Evolutionary conservation across 73 alveolate genomes (phyloP).

Genomic region (Paramecium primaurelia): DNA sequence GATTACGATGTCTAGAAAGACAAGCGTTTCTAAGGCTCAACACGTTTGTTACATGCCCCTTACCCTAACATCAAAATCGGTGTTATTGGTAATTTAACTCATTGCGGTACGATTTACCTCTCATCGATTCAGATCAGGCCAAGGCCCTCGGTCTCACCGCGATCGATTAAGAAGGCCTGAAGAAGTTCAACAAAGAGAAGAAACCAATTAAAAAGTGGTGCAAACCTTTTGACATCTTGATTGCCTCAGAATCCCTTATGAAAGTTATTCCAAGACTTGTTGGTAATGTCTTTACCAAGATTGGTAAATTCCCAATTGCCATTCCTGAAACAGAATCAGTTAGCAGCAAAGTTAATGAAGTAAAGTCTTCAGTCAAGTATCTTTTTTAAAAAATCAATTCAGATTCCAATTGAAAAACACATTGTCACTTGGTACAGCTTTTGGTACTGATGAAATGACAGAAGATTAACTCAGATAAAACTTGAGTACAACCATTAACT

Average conservation of each 20-base stretch:
- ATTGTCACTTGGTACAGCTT: slow-evolving; percentile 92
- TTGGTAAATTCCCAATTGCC: slow-evolving; percentile 98
- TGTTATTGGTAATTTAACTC: slow-evolving; percentile 98
- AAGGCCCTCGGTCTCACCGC: slow-evolving; percentile 87
- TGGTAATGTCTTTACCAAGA: slow-evolving; percentile 94
- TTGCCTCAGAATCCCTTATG: slow-evolving; percentile 95
- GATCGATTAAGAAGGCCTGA: slow-evolving; percentile 91
- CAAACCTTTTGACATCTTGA: slow-evolving; percentile 90
- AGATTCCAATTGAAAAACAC: slow-evolving; percentile 98
- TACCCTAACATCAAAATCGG: slow-evolving; percentile 98
- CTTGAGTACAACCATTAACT: slow-evolving; percentile 88
- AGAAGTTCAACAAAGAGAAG: slow-evolving; percentile 96
- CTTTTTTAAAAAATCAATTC: neutral
- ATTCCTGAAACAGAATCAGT: slow-evolving; percentile 92
- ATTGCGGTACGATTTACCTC: slow-evolving; percentile 77
- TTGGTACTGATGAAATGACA: slow-evolving; percentile 90
- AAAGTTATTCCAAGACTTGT: slow-evolving; percentile 96
- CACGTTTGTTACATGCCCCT: slow-evolving; percentile 97
- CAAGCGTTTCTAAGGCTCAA: slow-evolving; percentile 99
- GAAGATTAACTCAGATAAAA: slow-evolving; percentile 96
- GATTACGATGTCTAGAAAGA: slow-evolving; percentile 99
- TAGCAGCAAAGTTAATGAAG: slow-evolving; percentile 90
- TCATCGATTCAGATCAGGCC: slow-evolving; percentile 77
- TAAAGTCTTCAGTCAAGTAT: slow-evolving; percentile 82
- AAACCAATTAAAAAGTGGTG: slow-evolving; percentile 97